These are phyloP conservation scores for Calocybe gambosa DNA, from an alignment of 1,284 basidiomycete genomes.

Conservation along the genomic window DNA sequence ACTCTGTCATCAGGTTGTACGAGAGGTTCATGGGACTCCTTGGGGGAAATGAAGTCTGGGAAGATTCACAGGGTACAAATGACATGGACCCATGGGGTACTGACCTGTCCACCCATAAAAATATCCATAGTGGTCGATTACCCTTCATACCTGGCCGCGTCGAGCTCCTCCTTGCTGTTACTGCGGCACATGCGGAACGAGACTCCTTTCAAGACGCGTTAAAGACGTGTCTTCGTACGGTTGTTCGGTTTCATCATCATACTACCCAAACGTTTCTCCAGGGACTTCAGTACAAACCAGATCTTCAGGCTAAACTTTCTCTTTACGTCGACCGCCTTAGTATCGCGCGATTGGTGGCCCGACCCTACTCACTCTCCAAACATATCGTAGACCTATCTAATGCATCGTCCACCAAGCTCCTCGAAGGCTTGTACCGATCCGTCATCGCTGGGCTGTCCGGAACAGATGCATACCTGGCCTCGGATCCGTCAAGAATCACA, in stretches of 20 bases:
- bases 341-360: conserved; percentile 44
- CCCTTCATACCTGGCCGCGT: conserved; percentile 25
- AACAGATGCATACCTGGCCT: conserved; percentile 32
- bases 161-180: conserved; percentile 42
- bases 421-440: conserved; percentile 43
- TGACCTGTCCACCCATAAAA: conserved; percentile 15
- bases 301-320: conserved; percentile 32
- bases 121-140: conserved; percentile 10
- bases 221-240: conserved; percentile 31
- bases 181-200: conserved; percentile 54
- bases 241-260: conserved; percentile 29
- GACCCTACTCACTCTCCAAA: conserved; percentile 41
- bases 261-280: conserved; percentile 32
- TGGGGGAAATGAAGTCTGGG: conserved; percentile 20
- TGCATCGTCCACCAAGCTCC: conserved; percentile 21
- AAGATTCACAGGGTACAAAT: conserved; percentile 19
- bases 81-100: conserved; percentile 13
- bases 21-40: conserved; percentile 29
- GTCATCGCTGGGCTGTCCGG: conserved; percentile 47
- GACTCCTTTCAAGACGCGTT: conserved; percentile 51
- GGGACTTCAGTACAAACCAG: conserved; percentile 26
- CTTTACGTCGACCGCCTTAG: conserved; percentile 42
- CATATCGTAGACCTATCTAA: conserved; percentile 42
- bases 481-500: conserved; percentile 29
- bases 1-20: conserved; percentile 42